Evolutionary conservation across 225 moss, liverwort and hornwort genomes (phyloP).

Genomic region (Straminergon stramineum): DNA sequence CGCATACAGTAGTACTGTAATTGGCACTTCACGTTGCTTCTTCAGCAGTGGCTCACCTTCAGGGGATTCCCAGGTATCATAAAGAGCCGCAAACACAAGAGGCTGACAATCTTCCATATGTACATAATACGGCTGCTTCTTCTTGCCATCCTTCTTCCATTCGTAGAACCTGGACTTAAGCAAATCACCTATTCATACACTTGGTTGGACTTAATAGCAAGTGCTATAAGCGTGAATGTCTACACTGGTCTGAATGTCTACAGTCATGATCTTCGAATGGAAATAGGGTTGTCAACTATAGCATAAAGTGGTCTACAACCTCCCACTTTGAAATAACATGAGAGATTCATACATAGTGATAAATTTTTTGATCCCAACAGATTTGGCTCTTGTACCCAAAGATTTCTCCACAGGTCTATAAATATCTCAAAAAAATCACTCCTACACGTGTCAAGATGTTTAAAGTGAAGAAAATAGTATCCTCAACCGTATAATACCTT

Average conservation of each 20-base stretch:
- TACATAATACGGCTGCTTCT: constrained; percentile 91
- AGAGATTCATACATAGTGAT: not conserved
- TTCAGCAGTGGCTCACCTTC: constrained; percentile 43
- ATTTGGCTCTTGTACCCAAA: not conserved
- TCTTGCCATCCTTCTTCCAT: constrained; percentile 96
- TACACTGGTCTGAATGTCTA: not conserved
- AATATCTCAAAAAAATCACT: not conserved
- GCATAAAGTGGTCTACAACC: not conserved
- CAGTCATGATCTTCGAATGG: not conserved
- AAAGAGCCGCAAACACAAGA: constrained; percentile 82
- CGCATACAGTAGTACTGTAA: not conserved
- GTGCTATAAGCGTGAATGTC: not conserved
- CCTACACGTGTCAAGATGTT: not conserved
- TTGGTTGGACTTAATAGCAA: not conserved
- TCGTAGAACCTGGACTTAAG: constrained; percentile 71
- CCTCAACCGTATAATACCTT: not conserved
- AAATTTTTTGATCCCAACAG: not conserved
- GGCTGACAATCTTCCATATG: constrained; percentile 67
- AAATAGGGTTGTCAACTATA: not conserved
- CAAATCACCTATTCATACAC: not conserved
- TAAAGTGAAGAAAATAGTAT: not conserved
- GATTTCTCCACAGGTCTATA: not conserved
- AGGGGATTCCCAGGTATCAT: constrained; percentile 83
- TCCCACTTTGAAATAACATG: not conserved
- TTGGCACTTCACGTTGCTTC: not conserved